Base-by-base conservation (phyloP, 1,139 yeast genomes). In the Diutina siamensis region DNA sequence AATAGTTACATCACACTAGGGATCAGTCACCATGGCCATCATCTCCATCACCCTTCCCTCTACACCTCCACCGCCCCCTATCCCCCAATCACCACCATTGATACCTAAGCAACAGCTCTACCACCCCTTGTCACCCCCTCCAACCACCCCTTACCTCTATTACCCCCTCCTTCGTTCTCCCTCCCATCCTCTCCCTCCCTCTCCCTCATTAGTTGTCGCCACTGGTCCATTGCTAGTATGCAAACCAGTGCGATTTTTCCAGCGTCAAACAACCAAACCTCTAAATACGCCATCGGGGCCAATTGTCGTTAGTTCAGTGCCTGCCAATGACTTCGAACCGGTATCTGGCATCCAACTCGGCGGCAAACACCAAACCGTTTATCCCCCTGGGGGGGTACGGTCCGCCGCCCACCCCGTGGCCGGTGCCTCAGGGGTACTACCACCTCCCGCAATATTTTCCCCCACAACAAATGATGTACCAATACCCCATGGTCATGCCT, bases 291-390 rank as follows among this genome's bases (percentile, higher is more conserved):
- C 40, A 35, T 35, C 40, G 40, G 28, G 40, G 40, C 40, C 40
- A 21, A 22, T 22, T 21, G 38, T 35, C 38, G 38, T 35, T n/a
- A n/a, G 22, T 13, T 17, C n/a, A 8, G n/a, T 18, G 15, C 38
- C 22, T 20, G 38, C 22, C 22, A 19, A 35, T 35, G 40, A 20
- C 40, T n/a, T 20, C 27, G 18, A 35, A 35, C 15, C 22, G 40
- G 28, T 35, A 35, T 22, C 40, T 18, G 40, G 40, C 40, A 22
- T 35, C 40, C 40, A 35, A 35, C 40, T 22, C 22, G 27, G 40
- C 40, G 40, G 40, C 40, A 20, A 35, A 35, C 20, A 19, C 40
- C 40, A 20, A 35, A 22, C 40, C 40, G 40, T 35, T 35, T n/a
- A 27, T 35, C 17, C 40, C 40, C 27, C 28, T 21, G 40, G 15